A percentile compares a stretch with the other conserved stretches of the same genome.
phyloP scores from a whole-genome alignment of 192 early-diverging fungal species.

The Ambispora gerdemannii region DNA sequence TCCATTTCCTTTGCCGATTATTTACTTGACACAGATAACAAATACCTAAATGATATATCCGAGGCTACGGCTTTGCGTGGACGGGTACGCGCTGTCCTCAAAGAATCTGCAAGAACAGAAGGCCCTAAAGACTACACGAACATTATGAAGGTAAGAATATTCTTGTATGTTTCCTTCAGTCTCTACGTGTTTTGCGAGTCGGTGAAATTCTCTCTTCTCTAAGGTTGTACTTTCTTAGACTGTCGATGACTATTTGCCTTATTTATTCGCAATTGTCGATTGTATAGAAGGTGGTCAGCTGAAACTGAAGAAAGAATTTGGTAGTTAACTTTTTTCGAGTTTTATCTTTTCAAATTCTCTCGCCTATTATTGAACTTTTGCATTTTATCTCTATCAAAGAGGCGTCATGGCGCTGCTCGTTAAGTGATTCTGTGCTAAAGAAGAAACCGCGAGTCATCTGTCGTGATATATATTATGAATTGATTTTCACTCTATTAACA shows the following conservation, averaged over 20 bases:
- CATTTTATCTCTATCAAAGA: slow-evolving; percentile 33
- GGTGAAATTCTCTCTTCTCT: too few relatives aligned
- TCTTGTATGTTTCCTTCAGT: too few relatives aligned
- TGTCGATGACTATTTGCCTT: slow-evolving; percentile 50
- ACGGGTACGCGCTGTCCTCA: slow-evolving; percentile 48
- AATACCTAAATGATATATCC: slow-evolving; percentile 47
- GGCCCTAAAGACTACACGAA: slow-evolving; percentile 44
- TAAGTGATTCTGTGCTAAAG: slow-evolving; percentile 45
- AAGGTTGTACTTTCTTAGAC: too few relatives aligned
- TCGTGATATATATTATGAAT: slow-evolving; percentile 51
- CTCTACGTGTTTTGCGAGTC: too few relatives aligned
- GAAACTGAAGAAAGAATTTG: slow-evolving; percentile 33
- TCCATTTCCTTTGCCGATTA: slow-evolving; percentile 54
- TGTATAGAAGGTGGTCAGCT: slow-evolving; percentile 40
- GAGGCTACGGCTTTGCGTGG: slow-evolving; percentile 59
- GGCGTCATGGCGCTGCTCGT: slow-evolving; percentile 57
- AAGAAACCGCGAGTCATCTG: slow-evolving; percentile 50
- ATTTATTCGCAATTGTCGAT: slow-evolving; percentile 40
- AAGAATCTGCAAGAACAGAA: slow-evolving; percentile 47
- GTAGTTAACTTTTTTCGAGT: slow-evolving; percentile 12
- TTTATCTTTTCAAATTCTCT: neutral
- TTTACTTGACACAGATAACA: slow-evolving; percentile 38
- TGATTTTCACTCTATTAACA: slow-evolving; percentile 53
- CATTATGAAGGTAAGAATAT: slow-evolving; percentile 38
- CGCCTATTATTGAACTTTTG: neutral